Percentiles rank a stretch among this genome's conserved stretches.
Conservation (phyloP, 768 basidiomycete genomes). For the Mrakia gelida region DNA sequence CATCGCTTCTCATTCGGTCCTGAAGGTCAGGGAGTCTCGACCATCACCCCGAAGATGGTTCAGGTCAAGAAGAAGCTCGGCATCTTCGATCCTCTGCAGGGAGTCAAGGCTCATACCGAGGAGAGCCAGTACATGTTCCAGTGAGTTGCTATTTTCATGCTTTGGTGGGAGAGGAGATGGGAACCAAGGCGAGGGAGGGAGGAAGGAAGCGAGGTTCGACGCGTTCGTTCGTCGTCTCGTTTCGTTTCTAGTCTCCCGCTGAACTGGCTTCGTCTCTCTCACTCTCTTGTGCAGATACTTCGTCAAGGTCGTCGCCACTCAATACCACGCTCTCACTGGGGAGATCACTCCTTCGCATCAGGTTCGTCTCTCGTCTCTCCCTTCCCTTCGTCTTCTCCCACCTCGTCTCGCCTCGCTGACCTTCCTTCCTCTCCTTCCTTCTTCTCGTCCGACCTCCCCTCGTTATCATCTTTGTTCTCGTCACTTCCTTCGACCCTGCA, state of each 20-base stretch:
- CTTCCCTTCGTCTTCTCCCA: constrained; percentile 22
- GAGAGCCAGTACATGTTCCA: constrained; percentile 48
- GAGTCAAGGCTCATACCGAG: constrained; percentile 49
- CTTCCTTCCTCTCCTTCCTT: too few relatives aligned
- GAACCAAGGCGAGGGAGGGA: neutral
- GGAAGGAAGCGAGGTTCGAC: neutral
- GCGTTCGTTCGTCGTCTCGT: neutral
- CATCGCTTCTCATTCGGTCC: constrained; percentile 73
- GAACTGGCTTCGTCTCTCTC: constrained; percentile 77
- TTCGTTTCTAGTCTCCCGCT: neutral
- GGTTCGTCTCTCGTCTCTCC: neutral
- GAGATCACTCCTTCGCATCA: constrained; percentile 45
- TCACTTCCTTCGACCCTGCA: constrained; percentile 47
- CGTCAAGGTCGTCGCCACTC: constrained; percentile 96
- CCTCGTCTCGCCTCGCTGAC: constrained; percentile 61
- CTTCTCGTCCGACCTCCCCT: too few relatives aligned
- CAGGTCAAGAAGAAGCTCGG: constrained; percentile 60
- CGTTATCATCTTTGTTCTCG: too few relatives aligned
- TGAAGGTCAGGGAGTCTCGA: constrained; percentile 46
- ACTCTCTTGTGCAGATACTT: constrained; percentile 62
- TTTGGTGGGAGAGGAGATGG: neutral
- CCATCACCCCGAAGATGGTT: constrained; percentile 57
- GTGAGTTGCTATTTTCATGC: neutral
- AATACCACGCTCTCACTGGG: constrained; percentile 78
- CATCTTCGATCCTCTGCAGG: constrained; percentile 72